Percentiles rank a stretch among this genome's conserved stretches.
Conservation (phyloP, 768 basidiomycete genomes). For the Tricholomella constricta region DNA sequence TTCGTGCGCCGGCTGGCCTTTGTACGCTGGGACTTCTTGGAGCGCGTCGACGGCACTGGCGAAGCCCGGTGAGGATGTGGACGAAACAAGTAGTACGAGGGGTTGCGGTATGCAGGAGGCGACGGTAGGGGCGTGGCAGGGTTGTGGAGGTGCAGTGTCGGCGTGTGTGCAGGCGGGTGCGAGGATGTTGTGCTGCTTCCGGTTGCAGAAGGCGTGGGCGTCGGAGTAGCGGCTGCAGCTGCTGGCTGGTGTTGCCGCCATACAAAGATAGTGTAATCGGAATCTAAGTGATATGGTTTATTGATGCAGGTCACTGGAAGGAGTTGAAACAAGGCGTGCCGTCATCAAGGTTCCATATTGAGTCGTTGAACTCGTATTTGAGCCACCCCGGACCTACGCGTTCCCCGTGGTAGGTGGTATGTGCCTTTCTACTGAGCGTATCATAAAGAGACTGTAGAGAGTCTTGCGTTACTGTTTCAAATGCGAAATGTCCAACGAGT, state of each 20-base stretch:
- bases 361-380: slow-evolving; percentile 81
- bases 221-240: slow-evolving; percentile 18
- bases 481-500: slow-evolving; percentile 6
- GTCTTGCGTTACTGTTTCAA: slow-evolving; percentile 65
- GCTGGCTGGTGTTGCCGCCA: slow-evolving; percentile 62
- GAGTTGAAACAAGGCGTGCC: slow-evolving; percentile 46
- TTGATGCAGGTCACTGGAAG: neutral
- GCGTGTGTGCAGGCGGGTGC: slow-evolving; percentile 30
- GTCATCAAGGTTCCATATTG: slow-evolving; percentile 88
- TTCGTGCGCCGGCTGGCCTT: slow-evolving; percentile 37
- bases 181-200: slow-evolving; percentile 28
- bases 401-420: slow-evolving; percentile 56
- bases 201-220: slow-evolving; percentile 23
- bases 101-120: slow-evolving; percentile 66
- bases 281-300: slow-evolving; percentile 48
- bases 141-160: slow-evolving; percentile 66
- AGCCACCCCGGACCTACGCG: slow-evolving; percentile 79
- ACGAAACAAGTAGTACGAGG: slow-evolving; percentile 70
- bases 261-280: slow-evolving; percentile 85
- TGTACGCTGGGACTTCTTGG: slow-evolving; percentile 42
- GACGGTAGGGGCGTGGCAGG: slow-evolving; percentile 59
- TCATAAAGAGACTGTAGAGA: slow-evolving; percentile 63
- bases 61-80: slow-evolving; percentile 32
- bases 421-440: slow-evolving; percentile 69
- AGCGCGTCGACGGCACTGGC: slow-evolving; percentile 40